Percentiles rank a stretch among this genome's conserved stretches.
These are phyloP conservation scores for Prunus mume DNA, from an alignment of 306 rosid genomes.

Conservation along the genomic window DNA sequence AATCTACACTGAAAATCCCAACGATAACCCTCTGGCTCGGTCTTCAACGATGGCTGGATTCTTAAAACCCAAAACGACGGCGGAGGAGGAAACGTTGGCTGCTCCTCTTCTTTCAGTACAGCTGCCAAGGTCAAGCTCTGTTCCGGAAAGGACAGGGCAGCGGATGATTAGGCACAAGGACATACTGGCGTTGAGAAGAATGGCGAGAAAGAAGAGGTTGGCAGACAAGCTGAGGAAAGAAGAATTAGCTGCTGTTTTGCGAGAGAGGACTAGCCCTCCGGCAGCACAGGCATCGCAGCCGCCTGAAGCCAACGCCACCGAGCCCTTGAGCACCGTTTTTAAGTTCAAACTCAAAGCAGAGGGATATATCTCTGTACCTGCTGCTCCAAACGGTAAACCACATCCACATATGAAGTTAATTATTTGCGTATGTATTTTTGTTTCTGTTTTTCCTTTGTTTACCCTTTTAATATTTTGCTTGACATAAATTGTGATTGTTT, in stretches of 20 bases:
- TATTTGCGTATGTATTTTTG: not conserved
- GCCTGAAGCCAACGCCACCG: not conserved
- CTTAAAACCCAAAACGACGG: not conserved
- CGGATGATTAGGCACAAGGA: constrained; percentile 22
- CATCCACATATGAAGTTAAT: not conserved
- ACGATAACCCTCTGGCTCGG: constrained; percentile 14
- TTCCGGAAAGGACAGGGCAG: constrained; percentile 24
- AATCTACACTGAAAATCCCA: constrained; percentile 6
- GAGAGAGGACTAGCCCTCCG: not conserved
- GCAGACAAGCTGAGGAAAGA: constrained; percentile 25
- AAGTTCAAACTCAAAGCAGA: constrained; percentile 19
- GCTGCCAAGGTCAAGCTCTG: constrained; percentile 31
- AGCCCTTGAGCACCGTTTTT: constrained; percentile 21
- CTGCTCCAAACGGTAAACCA: not conserved
- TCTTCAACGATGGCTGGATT: constrained; percentile 28
- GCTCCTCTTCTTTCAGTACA: constrained; percentile 15
- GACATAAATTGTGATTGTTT: not conserved
- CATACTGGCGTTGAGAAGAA: constrained; percentile 22
- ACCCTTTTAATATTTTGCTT: not conserved
- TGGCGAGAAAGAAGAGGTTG: constrained; percentile 32
- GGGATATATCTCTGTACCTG: not conserved
- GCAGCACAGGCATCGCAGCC: not conserved
- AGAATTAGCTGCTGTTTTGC: constrained; percentile 13
- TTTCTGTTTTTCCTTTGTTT: not conserved
- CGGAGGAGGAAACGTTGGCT: not conserved